phyloP scores from a whole-genome alignment of 108 stramenopile genomes.

The Nitzschia inconspicua region DNA sequence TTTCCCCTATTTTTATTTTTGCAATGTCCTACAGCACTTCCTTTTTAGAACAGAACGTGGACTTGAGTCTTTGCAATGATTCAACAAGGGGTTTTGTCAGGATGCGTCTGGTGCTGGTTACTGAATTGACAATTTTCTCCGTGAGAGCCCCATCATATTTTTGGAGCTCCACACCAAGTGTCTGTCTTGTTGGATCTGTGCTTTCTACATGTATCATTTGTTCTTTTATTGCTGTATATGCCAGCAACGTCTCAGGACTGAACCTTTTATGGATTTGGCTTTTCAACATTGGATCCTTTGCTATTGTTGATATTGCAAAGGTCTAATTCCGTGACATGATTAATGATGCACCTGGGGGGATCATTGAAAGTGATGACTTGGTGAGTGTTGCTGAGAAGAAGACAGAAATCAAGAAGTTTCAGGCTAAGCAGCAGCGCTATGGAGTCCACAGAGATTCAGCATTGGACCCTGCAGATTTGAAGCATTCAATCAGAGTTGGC shows the following conservation, averaged over 20 bases:
- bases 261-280: conserved; percentile 36
- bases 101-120: conserved; percentile 51
- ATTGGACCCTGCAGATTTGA: conserved; percentile 21
- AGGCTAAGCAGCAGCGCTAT: conserved; percentile 41
- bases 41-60: conserved; percentile 9
- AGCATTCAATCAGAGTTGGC: conserved; percentile 4
- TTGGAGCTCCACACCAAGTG: conserved; percentile 30
- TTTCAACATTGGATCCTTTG: conserved; percentile 41
- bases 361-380: conserved; percentile 45
- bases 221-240: conserved; percentile 32
- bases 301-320: conserved; percentile 52
- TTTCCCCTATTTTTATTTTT: conserved; percentile 59
- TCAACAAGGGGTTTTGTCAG: conserved; percentile 54
- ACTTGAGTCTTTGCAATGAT: conserved; percentile 27
- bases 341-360: conserved; percentile 45
- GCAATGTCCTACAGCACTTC: conserved; percentile 15
- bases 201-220: conserved; percentile 36
- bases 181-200: conserved; percentile 41
- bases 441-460: conserved; percentile 35
- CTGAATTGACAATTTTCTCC: conserved; percentile 61
- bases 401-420: conserved; percentile 36
- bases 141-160: conserved; percentile 53
- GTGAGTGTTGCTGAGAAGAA: conserved; percentile 17
- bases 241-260: conserved; percentile 12
- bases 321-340: conserved; percentile 42